These are phyloP conservation scores for Acacia confusa DNA, from an alignment of 306 rosid species.

Conservation along the genomic window DNA sequence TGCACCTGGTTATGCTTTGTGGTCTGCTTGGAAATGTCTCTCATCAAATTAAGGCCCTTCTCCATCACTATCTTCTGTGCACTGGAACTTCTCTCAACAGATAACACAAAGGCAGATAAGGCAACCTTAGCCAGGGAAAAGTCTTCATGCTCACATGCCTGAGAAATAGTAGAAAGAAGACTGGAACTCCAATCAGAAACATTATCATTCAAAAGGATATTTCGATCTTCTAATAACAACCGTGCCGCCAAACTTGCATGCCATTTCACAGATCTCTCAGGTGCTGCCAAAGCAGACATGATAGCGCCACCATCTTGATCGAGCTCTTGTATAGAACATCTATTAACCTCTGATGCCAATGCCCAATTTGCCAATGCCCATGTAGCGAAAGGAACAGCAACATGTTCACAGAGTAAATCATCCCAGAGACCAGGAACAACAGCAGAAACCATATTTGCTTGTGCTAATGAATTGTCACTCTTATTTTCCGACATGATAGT, in stretches of 20 bases:
- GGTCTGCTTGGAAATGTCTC: conserved; percentile 73
- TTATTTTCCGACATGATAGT: conserved; percentile 41
- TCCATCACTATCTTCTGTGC: conserved; percentile 76
- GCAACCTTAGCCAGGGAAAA: conserved; percentile 80
- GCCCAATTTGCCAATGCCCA: conserved; percentile 99
- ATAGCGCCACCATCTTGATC: conserved; percentile 90
- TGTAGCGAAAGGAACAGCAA: conserved; percentile 96
- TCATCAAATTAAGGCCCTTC: conserved; percentile 80
- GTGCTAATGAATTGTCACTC: conserved; percentile 41
- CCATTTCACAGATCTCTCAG: conserved; percentile 99
- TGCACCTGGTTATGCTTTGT: conserved; percentile 71
- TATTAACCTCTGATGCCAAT: conserved; percentile 65
- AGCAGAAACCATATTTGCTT: conserved; percentile 50
- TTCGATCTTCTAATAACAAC: conserved; percentile 72
- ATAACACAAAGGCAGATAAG: conserved; percentile 79
- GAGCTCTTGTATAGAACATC: conserved; percentile 73
- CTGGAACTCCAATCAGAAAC: conserved; percentile 90
- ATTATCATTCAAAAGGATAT: conserved; percentile 68
- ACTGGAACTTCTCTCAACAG: conserved; percentile 71
- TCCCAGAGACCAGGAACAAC: conserved; percentile 98
- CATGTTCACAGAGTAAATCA: conserved; percentile 92
- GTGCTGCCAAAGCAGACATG: conserved; percentile 88
- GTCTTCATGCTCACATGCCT: conserved; percentile 83
- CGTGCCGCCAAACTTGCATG: conserved; percentile 85
- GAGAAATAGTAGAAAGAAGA: conserved; percentile 83